Base-by-base conservation (phyloP, 1,284 basidiomycete genomes). In the Erythrobasidium hasegawianum region DNA sequence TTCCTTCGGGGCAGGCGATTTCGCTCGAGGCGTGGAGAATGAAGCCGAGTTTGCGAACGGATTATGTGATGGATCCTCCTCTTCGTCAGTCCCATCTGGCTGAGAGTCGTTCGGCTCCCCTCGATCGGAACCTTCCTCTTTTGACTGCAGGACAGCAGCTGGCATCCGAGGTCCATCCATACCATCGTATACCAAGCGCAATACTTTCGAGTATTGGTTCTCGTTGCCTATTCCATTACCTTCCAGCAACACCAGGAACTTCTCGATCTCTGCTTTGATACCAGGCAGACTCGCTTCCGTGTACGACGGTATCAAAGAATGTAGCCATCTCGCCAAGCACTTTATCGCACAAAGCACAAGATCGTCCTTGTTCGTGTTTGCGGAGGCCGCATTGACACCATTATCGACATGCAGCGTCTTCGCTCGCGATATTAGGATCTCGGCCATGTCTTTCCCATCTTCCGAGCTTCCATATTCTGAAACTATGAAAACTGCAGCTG, bases 131-230 rank as follows among this genome's bases (percentile, higher is more conserved):
- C n/a, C n/a, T n/a, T n/a, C n/a, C n/a, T n/a, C n/a, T n/a, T n/a
- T n/a, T n/a, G n/a, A n/a, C n/a, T n/a, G n/a, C n/a, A n/a, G n/a
- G n/a, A n/a, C n/a, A n/a, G n/a, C 45, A 40, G 57, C 45, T 24
- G 39, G 65, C 57, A 54, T 24, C 67, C 58, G 20, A 3, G 65
- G 41, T 14, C 49, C 58, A 39, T 38, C 20, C 11, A 54, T 24
- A 2, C 45, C 64, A 14, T 26, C 26, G 33, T 27, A 16, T 22
- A 67, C 66, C 3, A 58, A 13, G 2, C 16, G 39, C 3, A 67
- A 33, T 5, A 65, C 29, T 16, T 41, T 27, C 2, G 22, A 10
- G 27, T 16, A 49, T 1, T 45, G 26, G 16, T 24, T 16, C 16
- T 24, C 43, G n/a, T 5, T 5, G 5, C 43, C 43, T 5, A 8